Evolutionary conservation across 2,329 filamentous ascomycete species (phyloP).

Genomic region (Paraconiothyrium brasiliense): DNA sequence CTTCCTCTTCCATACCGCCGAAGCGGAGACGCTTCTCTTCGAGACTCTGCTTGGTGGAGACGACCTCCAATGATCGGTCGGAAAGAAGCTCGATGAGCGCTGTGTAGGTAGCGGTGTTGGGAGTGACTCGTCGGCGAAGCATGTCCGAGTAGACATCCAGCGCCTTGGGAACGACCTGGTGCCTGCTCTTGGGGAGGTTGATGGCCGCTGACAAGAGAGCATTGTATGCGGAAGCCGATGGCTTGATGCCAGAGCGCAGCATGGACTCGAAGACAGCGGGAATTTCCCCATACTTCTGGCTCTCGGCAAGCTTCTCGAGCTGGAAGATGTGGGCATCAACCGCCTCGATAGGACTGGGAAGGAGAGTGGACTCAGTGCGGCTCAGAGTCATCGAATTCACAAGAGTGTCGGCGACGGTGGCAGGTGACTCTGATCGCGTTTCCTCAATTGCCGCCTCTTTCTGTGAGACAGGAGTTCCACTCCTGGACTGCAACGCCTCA

Average conservation of each 20-base stretch:
- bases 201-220: constrained; percentile 86
- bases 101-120: constrained; percentile 86
- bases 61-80: constrained; percentile 80
- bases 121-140: constrained; percentile 83
- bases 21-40: constrained; percentile 86
- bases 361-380: constrained; percentile 58
- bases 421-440: constrained; percentile 42
- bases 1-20: constrained; percentile 83
- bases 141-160: constrained; percentile 97
- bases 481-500: constrained; percentile 56
- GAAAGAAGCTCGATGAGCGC: constrained; percentile 86
- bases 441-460: constrained; percentile 43
- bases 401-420: constrained; percentile 40
- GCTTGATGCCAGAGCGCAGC: constrained; percentile 81
- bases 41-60: constrained; percentile 74
- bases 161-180: constrained; percentile 87
- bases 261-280: constrained; percentile 91
- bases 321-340: constrained; percentile 80
- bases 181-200: constrained; percentile 78
- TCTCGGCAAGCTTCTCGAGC: constrained; percentile 76
- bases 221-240: constrained; percentile 89
- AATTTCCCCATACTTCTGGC: constrained; percentile 83
- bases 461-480: constrained; percentile 36
- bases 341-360: constrained; percentile 67
- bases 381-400: constrained; percentile 38